Conservation (phyloP, 768 basidiomycete species). For the Boletus rubescentipes region DNA sequence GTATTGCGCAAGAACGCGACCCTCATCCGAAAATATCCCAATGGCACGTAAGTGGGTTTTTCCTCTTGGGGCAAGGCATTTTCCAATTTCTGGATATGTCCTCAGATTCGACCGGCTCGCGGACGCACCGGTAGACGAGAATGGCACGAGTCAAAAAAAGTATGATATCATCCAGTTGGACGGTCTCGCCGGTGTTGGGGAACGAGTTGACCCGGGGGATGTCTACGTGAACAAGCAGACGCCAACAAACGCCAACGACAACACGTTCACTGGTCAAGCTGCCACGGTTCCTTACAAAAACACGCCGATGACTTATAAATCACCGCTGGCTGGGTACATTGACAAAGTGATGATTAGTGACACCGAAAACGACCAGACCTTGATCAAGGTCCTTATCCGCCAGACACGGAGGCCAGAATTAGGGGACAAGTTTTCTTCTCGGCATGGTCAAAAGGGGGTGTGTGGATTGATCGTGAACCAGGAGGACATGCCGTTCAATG, state of each 20-base stretch:
- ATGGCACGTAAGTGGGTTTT: constrained; percentile 82
- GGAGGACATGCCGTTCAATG: constrained; percentile 99
- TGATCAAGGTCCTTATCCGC: constrained; percentile 96
- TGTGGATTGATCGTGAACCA: constrained; percentile 99
- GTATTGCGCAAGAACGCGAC: constrained; percentile 95
- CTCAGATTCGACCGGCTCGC: constrained; percentile 88
- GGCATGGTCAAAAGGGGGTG: constrained; percentile 99
- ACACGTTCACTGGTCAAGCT: constrained; percentile 81
- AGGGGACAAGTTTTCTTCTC: constrained; percentile 97
- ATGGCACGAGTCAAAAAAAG: constrained; percentile 74
- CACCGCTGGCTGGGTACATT: constrained; percentile 88
- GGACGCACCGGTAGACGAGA: constrained; percentile 85
- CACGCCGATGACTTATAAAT: constrained; percentile 89
- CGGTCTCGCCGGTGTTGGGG: constrained; percentile 93
- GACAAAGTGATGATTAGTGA: constrained; percentile 99
- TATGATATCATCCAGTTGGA: constrained; percentile 92
- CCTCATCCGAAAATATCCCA: constrained; percentile 92
- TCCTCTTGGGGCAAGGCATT: constrained; percentile 11
- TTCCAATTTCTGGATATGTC: constrained; percentile 1
- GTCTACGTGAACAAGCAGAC: constrained; percentile 97
- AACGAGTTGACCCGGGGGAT: constrained; percentile 89
- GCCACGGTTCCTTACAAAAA: constrained; percentile 88
- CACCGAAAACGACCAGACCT: constrained; percentile 92
- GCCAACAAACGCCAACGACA: constrained; percentile 91
- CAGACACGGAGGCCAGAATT: constrained; percentile 96